Conservation (phyloP, 805 yeast genomes). For the Teunomyces tritomae region DNA sequence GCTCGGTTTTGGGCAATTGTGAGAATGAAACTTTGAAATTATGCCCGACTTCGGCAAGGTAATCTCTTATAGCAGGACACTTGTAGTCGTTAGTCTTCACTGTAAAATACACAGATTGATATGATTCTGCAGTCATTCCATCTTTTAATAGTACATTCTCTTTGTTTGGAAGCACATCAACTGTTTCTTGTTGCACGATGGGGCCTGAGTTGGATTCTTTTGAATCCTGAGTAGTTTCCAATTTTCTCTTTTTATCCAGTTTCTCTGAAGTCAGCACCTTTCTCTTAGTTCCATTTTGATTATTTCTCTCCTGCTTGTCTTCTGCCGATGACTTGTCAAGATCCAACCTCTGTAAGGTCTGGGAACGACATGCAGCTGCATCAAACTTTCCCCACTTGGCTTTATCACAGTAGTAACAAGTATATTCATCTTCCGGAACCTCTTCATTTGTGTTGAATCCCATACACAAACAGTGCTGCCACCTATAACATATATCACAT, state of each 20-base stretch:
- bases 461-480: constrained; percentile 96
- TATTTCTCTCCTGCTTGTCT: constrained; percentile 14
- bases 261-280: constrained; percentile 21
- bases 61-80: constrained; percentile 27
- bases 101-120: constrained; percentile 51
- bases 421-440: constrained; percentile 75
- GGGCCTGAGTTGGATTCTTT: not conserved
- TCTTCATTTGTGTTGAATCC: constrained; percentile 66
- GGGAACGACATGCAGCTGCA: constrained; percentile 29
- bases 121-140: constrained; percentile 43
- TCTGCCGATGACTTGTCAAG: constrained; percentile 19
- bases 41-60: constrained; percentile 21
- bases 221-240: constrained; percentile 3
- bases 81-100: constrained; percentile 47
- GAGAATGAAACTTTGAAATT: constrained; percentile 10
- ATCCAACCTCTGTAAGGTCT: constrained; percentile 31
- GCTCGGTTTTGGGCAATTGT: constrained; percentile 6
- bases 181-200: not conserved
- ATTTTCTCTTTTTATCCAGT: constrained; percentile 14
- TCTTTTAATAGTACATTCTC: constrained; percentile 43
- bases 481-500: constrained; percentile 86
- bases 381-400: constrained; percentile 43
- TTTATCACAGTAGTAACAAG: constrained; percentile 72
- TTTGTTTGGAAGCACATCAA: constrained; percentile 32
- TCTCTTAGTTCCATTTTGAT: constrained; percentile 14